Base-by-base conservation (phyloP, 192 early-diverging fungal genomes). In the Coemansia sp. region DNA sequence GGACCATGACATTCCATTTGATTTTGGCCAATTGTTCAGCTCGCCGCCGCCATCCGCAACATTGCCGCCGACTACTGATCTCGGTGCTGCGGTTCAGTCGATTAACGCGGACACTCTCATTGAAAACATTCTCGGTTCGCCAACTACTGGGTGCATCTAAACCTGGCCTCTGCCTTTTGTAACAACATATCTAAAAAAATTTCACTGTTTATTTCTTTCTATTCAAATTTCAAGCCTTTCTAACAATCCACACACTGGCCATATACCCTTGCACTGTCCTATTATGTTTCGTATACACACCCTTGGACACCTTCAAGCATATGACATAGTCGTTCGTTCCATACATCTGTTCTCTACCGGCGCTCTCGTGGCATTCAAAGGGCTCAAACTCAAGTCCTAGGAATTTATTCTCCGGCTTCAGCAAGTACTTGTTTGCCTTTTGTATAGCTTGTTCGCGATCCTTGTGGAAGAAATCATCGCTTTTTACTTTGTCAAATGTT, bases 11-110 rank as follows among this genome's bases (percentile, higher is more conserved):
- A 25, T 58, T 0, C 56, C 65, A 23, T 64, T 78, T 39, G 76
- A 78, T 43, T 31, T 78, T 6, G 64, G 45, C 62, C 58, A 69
- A 33, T 56, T 76, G 59, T 69, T 70, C 47, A 31, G 48, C 38
- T 47, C 64, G 2, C 11, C 69, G 0, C 43, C 53, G n/a, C 11
- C 23, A 26, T 12, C 48, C 3, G 53, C 60, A 2, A 28, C 59
- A 39, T 11, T 56, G 10, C 16, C 43, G 12, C 37, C 25, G 43
- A 2, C 53, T 33, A 41, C 36, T 25, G 14, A 20, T 45, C 13
- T 59, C 33, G 8, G 33, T 37, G 31, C 33, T 36, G 23, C 50
- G 38, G 28, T 21, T 0, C 61, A 33, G 61, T 62, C 33, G 3
- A 28, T 57, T 0, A 52, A 62, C 20, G 31, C 67, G 18, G 55